phyloP scores from a whole-genome alignment of 345 rosid species.

The Brassica napus region Da-Ae NC_063447.1:2685001-2685500 shows the following conservation, averaged over 20 bases:
- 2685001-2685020: conserved; percentile 95
- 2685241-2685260: not conserved
- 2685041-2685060: conserved; percentile 90
- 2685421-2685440: not conserved
- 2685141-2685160: not conserved
- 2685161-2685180: not conserved
- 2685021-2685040: conserved; percentile 87
- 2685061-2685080: conserved; percentile 60
- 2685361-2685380: not conserved
- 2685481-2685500: not conserved
- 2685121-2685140: not conserved
- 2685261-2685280: not conserved
- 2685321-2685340: not conserved
- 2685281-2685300: not conserved
- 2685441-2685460: not conserved
- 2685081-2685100: conserved; percentile 85
- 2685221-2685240: not conserved
- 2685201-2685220: not conserved
- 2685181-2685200: not conserved
- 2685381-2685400: not conserved
- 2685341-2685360: not conserved
- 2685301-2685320: not conserved
- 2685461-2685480: not conserved
- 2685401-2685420: not conserved
- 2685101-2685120: not conserved